These are phyloP conservation scores for Dothiorella sarmentorum DNA, from an alignment of 2,329 filamentous ascomycete genomes.

Conservation along the genomic window DNA sequence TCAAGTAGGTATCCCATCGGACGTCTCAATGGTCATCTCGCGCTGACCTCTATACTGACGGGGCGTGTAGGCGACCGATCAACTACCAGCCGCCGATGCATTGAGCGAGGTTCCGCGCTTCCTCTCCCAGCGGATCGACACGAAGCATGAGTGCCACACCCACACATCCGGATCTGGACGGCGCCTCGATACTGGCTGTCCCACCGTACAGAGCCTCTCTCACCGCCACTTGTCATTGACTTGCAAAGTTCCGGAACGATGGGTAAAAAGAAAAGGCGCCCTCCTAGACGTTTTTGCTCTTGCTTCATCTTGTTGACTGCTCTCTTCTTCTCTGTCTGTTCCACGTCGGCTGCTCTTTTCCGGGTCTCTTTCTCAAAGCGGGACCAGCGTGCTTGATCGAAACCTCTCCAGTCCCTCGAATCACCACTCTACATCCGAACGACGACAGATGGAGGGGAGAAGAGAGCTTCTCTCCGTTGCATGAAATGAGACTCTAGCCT, in stretches of 20 bases:
- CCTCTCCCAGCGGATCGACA: constrained; percentile 3
- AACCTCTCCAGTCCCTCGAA: no score
- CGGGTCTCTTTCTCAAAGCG: neutral
- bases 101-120: constrained; percentile 23
- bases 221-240: constrained; percentile 14
- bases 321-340: constrained; percentile 1
- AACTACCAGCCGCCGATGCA: constrained; percentile 71
- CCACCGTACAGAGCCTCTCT: neutral
- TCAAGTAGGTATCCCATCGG: constrained; percentile 70
- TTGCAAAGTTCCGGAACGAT: constrained; percentile 5
- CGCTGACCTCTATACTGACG: neutral
- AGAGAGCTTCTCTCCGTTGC: neutral
- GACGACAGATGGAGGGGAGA: neutral
- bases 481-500: neutral
- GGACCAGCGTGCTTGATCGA: no score
- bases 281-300: constrained; percentile 8
- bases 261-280: constrained; percentile 3
- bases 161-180: neutral
- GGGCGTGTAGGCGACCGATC: constrained; percentile 64
- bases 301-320: neutral
- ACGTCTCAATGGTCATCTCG: neutral
- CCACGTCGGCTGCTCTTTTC: neutral
- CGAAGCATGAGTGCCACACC: neutral
- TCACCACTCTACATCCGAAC: neutral
- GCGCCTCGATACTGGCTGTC: neutral